A percentile compares a stretch with the other conserved stretches of the same genome.
These are phyloP conservation scores for Phaeosphaeriaceae sp. DNA, from an alignment of 2,329 filamentous ascomycete genomes.

Conservation along the genomic window DNA sequence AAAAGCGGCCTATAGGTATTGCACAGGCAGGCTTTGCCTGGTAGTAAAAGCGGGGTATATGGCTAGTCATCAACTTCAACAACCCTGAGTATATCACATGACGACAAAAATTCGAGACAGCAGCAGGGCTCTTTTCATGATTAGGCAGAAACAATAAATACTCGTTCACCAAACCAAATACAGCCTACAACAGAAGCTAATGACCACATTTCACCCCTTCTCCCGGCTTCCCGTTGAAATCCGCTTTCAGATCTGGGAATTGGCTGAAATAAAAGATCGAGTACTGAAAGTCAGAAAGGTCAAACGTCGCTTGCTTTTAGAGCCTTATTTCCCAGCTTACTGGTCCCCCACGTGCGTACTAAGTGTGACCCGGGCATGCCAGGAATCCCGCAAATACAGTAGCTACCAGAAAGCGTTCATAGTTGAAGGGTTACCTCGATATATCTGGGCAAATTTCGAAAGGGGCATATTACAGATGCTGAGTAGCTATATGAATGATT, in stretches of 20 bases:
- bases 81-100: too few relatives aligned
- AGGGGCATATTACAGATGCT: constrained; percentile 10
- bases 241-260: background rate
- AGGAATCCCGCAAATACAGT: constrained; percentile 10
- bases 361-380: constrained; percentile 9
- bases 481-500: background rate
- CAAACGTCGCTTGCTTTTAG: too few relatives aligned
- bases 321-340: background rate
- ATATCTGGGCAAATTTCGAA: constrained; percentile 14
- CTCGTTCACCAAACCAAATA: background rate
- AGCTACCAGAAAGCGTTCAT: constrained; percentile 9
- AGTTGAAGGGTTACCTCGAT: background rate
- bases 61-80: too few relatives aligned
- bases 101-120: too few relatives aligned
- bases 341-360: constrained; percentile 7
- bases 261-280: background rate
- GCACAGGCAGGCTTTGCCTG: too few relatives aligned
- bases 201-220: constrained; percentile 14
- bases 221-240: constrained; percentile 11
- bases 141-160: too few relatives aligned
- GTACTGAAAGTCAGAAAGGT: constrained; percentile 7
- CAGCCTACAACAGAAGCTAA: background rate
- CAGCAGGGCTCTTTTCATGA: too few relatives aligned
- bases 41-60: too few relatives aligned
- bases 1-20: too few relatives aligned